Base-by-base conservation (phyloP, 306 rosid genomes). In the Gleditsia sinensis region DNA sequence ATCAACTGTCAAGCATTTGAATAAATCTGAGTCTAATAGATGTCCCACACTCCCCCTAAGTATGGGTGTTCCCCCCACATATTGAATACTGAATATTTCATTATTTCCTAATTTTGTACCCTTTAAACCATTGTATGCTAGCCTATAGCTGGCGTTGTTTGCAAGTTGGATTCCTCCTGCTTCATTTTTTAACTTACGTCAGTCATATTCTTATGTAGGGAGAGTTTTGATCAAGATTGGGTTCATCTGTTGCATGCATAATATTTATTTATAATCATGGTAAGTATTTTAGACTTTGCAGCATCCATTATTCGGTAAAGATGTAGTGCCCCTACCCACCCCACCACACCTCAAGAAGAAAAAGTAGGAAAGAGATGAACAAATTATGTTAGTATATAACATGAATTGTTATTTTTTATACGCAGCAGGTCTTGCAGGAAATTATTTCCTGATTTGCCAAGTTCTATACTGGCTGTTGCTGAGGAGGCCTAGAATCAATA, bases 361-460 rank as follows among this genome's bases (percentile, higher is more conserved):
- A 12, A 40, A 70, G 30, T 51, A 19, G 30, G 5, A 21, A 57
- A 71, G 1, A 36, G 40, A 25, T 32, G 12, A 56, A 9, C 13
- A 21, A 36, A 25, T 51, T 71, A 59, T 66, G 37, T 62, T 55
- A 27, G 11, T n/a, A 77, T 56, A 57, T n/a, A 40, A 34, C 39
- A 10, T 68, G 71, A 76, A 27, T 63, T 64, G 20, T 70, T 68
- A 46, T 77, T 46, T 64, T 65, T 71, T 74, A 74, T 60, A 27
- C 71, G 74, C 85, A 82, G 74, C 85, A 82, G 84, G 77, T 63
- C 56, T 37, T 57, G 30, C 74, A 75, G 64, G 67, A 48, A 54
- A 14, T 45, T 73, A 20, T 20, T 69, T 80, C 57, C 80, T 36
- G 76, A 70, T 77, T 54, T 48, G 69, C 51, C 53, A 16, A 75